Base-by-base conservation (phyloP, 2,329 filamentous ascomycete species). In the Penicillium sp. region DNA sequence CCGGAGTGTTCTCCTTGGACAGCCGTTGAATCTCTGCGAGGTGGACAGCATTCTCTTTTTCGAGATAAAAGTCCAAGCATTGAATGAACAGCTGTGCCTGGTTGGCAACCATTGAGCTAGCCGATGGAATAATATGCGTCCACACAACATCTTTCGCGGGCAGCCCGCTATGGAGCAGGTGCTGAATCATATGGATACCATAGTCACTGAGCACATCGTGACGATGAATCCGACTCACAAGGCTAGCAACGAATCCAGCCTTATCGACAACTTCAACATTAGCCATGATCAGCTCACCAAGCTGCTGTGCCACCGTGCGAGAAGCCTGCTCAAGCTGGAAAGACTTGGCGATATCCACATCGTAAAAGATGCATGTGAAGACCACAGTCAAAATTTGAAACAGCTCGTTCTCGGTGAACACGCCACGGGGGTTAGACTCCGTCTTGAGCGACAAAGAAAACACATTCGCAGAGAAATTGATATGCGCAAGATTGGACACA, bases 41-140 rank as follows among this genome's bases (percentile, higher is more conserved):
- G 68, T 84, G 76, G 35, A 74, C 62, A 3, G 74, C 70, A 33
- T 81, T 82, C 21, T 78, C 76, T n/a, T 76, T 71, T 4, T 76
- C 76, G 46, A 86, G 75, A 68, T 84, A 85, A 66, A 80, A 84
- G 64, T 86, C 84, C 49, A 87, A 68, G 26, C 78, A 82, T 60
- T 86, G 83, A 0, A 76, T 80, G 63, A 86, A 84, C 22, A 85
- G 77, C 57, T 85, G 82, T 8, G 80, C 82, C 64, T 86, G 83
- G 55, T 84, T 85, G 3, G 80, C 75, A 3, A 84, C 81, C 72
- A 82, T 81, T 37, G 81, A 81, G 26, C 81, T 82, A 1, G 82
- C 82, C 0, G 83, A 85, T 31, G 82, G 82, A 43, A 87, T 76
- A 53, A 86, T 80, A 54, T 85, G 80, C 42, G 80, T 80, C 79